Evolutionary conservation across 805 yeast species (phyloP), one percentile per base, ranked within the genome.

Genomic region (Pichia heedii): DNA sequence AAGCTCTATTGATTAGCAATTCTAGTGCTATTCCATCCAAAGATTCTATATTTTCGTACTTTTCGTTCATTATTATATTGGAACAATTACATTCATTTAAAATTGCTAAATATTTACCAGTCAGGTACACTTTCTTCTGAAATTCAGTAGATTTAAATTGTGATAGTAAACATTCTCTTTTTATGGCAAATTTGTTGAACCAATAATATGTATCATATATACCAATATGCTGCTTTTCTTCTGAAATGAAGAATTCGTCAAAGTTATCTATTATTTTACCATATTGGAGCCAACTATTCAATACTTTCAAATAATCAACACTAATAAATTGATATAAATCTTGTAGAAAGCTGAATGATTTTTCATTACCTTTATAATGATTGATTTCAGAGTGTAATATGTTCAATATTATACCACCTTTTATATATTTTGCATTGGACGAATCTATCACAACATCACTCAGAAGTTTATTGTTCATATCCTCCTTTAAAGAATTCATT

Each of bases 51-150:
- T 39, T 40, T n/a, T 34, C 22, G n/a, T 32, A 36, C 5, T 29
- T 22, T 33, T 26, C 19, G 0, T 45, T 36, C 3, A 26, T n/a
- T 3, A 39, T 43, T 6, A 26, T 13, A 12, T 36, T 18, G 1
- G 16, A 20, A 24, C 32, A 43, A 5, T 41, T 22, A 35, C 52
- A 79, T 44, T 72, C 77, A 43, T 76, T 71, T 36, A 84, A 68
- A 3, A 90, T 80, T 54, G 86, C 84, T 44, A 88, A 65, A 52
- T 81, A 81, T 61, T 87, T 89, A 2, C 99, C 99, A 0, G 96
- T 85, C 40, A 79, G 67, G 21, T 90, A 65, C 0, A 90, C 71
- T 59, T 82, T 81, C 39, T 71, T 70, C 50, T 83, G 83, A 7
- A 79, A 57, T 2, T 69, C 73, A 22, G 65, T 67, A 33, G 68